phyloP scores from a whole-genome alignment of 768 basidiomycete species.

The Boletus reticulatus region DNA sequence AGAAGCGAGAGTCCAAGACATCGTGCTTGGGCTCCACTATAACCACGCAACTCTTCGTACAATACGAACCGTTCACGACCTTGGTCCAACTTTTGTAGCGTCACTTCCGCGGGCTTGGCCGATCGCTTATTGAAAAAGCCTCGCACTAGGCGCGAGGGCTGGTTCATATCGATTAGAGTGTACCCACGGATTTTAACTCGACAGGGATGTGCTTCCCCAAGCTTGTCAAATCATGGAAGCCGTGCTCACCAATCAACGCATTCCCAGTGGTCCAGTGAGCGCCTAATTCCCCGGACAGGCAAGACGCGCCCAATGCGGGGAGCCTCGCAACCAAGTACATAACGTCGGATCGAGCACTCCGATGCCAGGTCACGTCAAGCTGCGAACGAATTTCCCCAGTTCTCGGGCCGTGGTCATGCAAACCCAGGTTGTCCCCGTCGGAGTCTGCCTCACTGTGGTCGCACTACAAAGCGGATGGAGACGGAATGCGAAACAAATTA shows the following conservation, averaged over 20 bases:
- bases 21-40: neutral
- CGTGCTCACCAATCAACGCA: neutral
- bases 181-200: conserved; percentile 17
- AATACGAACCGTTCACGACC: neutral
- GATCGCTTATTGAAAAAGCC: conserved; percentile 14
- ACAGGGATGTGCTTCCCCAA: conserved; percentile 2
- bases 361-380: conserved; percentile 4
- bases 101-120: conserved; percentile 17
- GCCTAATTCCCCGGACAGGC: conserved; percentile 23
- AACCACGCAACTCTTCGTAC: neutral
- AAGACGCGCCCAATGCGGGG: conserved; percentile 2
- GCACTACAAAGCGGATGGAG: conserved; percentile 9
- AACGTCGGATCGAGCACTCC: conserved; percentile 15
- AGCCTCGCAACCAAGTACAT: neutral
- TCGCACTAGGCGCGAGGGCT: conserved; percentile 17
- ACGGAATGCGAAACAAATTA: conserved; percentile 11
- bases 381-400: neutral
- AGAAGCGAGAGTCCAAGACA: neutral
- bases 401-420: neutral
- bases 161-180: conserved; percentile 6
- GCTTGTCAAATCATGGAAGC: conserved; percentile 16
- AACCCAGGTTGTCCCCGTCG: neutral
- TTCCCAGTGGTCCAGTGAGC: neutral
- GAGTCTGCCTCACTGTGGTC: conserved; percentile 9
- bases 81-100: neutral